Evolutionary conservation across 345 rosid genomes (phyloP).

Genomic region (Syzygium grande): DNA sequence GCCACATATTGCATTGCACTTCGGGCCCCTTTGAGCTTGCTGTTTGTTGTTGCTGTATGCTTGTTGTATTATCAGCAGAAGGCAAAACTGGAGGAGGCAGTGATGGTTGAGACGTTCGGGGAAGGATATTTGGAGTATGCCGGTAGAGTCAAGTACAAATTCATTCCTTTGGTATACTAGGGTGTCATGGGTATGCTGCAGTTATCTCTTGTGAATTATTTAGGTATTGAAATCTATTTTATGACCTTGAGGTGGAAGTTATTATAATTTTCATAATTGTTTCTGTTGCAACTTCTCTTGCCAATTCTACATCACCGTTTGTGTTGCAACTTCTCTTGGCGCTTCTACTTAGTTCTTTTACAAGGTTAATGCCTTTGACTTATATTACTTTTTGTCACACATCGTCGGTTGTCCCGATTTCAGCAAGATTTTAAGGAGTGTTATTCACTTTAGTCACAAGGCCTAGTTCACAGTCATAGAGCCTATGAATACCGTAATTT

Average conservation of each 20-base stretch:
- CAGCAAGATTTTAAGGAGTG: not conserved
- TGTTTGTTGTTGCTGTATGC: constrained; percentile 55
- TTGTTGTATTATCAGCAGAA: constrained; percentile 63
- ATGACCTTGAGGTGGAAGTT: not conserved
- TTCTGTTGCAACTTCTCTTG: not conserved
- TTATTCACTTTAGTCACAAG: not conserved
- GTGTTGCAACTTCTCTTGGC: not conserved
- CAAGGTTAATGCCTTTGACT: not conserved
- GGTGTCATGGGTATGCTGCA: constrained; percentile 24
- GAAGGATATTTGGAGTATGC: constrained; percentile 58
- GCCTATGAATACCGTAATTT: not conserved
- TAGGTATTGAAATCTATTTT: not conserved
- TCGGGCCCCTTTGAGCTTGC: constrained; percentile 65
- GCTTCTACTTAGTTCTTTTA: not conserved
- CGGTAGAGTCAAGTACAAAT: constrained; percentile 60
- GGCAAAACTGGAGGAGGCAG: constrained; percentile 59
- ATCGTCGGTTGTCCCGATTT: not conserved
- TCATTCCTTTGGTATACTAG: constrained; percentile 78
- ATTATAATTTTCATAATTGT: not conserved
- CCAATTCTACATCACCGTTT: not conserved
- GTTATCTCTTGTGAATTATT: constrained; percentile 1
- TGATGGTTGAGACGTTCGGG: constrained; percentile 73
- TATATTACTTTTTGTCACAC: not conserved
- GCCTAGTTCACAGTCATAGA: not conserved
- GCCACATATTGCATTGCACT: constrained; percentile 52